Percentiles rank a stretch among this genome's conserved stretches.
Conservation (phyloP, 1,284 basidiomycete genomes). For the Boletus smithii region DNA sequence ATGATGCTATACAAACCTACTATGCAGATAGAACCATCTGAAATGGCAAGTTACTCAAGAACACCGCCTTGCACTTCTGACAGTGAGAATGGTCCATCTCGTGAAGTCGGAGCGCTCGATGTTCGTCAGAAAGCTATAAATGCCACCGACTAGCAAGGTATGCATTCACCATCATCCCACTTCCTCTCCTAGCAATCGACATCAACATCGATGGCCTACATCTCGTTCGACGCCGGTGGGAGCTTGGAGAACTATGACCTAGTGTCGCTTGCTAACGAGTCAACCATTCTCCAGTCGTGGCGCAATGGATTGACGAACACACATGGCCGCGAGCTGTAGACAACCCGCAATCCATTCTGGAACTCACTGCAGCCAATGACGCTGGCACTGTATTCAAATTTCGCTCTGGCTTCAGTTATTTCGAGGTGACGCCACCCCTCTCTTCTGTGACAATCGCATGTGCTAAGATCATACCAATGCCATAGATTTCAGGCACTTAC, state of each 20-base stretch:
- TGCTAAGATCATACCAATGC: background rate
- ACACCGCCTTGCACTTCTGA: too few species aligned
- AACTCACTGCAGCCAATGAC: background rate
- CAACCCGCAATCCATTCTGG: background rate
- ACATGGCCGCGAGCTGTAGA: background rate
- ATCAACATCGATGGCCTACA: background rate
- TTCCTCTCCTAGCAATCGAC: too few species aligned
- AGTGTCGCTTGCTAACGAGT: background rate
- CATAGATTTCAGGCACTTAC: background rate
- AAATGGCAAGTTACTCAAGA: too few species aligned
- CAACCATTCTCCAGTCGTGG: background rate
- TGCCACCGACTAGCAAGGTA: background rate
- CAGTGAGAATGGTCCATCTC: too few species aligned
- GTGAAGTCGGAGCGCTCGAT: background rate
- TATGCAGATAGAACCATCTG: too few species aligned
- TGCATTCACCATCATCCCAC: too few species aligned
- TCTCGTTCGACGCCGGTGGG: background rate
- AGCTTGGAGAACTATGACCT: too few species aligned
- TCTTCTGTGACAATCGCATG: background rate
- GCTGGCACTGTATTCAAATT: background rate
- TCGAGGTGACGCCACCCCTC: background rate
- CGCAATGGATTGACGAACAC: background rate
- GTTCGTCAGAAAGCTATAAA: background rate
- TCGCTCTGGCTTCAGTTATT: background rate
- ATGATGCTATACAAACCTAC: too few species aligned